A percentile compares a stretch with the other conserved stretches of the same genome.
These are phyloP conservation scores for Lophiostoma macrostomum DNA, from an alignment of 495 filamentous ascomycete species.

Conservation along the genomic window DNA sequence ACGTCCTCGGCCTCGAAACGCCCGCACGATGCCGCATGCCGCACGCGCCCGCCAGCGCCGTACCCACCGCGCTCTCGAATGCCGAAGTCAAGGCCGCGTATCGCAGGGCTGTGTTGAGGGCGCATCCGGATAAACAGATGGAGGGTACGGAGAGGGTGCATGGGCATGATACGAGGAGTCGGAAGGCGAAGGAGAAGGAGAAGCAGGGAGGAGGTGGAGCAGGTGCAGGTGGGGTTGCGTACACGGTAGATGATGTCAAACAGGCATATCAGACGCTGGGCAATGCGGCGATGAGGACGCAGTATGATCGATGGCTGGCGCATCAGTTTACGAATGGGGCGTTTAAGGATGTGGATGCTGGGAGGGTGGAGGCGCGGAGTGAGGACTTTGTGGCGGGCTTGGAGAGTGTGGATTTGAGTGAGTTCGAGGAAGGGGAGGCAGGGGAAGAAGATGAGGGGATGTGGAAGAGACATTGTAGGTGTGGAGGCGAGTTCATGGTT, in stretches of 20 bases:
- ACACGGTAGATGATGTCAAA: constrained; percentile 24
- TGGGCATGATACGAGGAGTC: background rate
- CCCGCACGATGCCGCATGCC: background rate
- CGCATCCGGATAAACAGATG: constrained; percentile 21
- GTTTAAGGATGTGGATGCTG: background rate
- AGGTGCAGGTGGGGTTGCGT: background rate
- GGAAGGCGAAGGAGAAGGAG: background rate
- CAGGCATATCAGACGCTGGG: constrained; percentile 11
- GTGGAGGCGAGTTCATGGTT: constrained; percentile 25
- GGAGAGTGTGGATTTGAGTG: background rate
- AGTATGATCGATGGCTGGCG: constrained; percentile 6
- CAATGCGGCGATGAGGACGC: background rate
- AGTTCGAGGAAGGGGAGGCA: background rate
- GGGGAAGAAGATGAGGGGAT: background rate
- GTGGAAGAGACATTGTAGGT: constrained; percentile 19
- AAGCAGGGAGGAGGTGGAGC: background rate
- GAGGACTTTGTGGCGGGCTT: background rate
- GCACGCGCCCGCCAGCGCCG: too few species aligned
- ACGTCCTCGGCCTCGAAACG: constrained; percentile 11
- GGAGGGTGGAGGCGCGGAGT: background rate
- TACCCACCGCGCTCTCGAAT: background rate
- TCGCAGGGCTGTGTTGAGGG: constrained; percentile 7
- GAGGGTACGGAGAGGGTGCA: background rate
- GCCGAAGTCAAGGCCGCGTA: constrained; percentile 6
- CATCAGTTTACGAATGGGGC: background rate